A percentile compares a stretch with the other conserved stretches of the same genome.
These are phyloP conservation scores for Alisma plantagoaquatica DNA, from an alignment of 106 monocot genomes.

Conservation along the genomic window DNA sequence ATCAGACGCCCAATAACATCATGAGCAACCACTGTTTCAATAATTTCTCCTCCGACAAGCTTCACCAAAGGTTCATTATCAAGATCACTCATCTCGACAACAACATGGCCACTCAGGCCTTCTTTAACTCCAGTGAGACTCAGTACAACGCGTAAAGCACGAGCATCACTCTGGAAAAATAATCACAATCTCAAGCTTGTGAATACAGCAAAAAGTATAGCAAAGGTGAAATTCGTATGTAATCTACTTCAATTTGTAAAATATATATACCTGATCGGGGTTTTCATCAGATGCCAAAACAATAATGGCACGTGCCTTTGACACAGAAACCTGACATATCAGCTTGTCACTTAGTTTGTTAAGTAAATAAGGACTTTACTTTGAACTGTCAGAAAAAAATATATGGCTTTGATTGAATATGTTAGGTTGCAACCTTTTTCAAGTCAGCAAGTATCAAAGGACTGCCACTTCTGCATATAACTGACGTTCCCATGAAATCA, in stretches of 20 bases:
- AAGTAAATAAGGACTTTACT: no score
- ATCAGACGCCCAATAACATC: slow-evolving; percentile 98
- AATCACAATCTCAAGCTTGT: no score
- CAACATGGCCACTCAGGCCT: slow-evolving; percentile 78
- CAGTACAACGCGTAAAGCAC: slow-evolving; percentile 76
- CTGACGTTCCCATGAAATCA: slow-evolving; percentile 95
- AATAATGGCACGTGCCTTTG: slow-evolving; percentile 90
- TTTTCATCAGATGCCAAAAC: slow-evolving; percentile 91
- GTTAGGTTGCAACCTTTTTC: slow-evolving; percentile 91
- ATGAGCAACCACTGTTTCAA: slow-evolving; percentile 97
- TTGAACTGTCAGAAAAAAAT: no score
- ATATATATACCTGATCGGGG: slow-evolving; percentile 61
- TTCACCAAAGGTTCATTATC: slow-evolving; percentile 95
- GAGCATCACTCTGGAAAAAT: slow-evolving; percentile 72
- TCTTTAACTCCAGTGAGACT: slow-evolving; percentile 97
- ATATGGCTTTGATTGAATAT: no score
- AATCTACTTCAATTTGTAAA: neutral
- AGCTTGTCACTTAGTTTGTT: no score
- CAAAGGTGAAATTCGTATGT: neutral
- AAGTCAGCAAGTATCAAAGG: slow-evolving; percentile 92
- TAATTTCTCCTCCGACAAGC: slow-evolving; percentile 82
- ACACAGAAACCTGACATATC: slow-evolving; percentile 76
- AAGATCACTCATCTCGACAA: slow-evolving; percentile 91
- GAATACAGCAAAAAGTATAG: no score
- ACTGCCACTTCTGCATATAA: slow-evolving; percentile 94